phyloP scores from a whole-genome alignment of 2,329 filamentous ascomycete genomes.

The Sarocladium strictum region DNA sequence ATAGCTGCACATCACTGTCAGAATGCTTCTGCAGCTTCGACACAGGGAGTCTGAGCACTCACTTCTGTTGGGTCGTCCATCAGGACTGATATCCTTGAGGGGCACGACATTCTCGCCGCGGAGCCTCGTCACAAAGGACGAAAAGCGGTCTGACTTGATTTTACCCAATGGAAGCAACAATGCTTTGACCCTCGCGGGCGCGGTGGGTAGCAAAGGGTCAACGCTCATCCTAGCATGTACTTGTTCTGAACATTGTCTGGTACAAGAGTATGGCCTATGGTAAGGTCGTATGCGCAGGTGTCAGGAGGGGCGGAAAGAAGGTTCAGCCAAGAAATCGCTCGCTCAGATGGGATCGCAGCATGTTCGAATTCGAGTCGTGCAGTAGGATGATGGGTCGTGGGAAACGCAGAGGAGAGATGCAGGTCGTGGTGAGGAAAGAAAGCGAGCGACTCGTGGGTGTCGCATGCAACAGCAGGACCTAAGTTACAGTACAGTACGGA shows the following conservation, averaged over 20 bases:
- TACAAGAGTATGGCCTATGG: background rate
- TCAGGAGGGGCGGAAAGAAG: background rate
- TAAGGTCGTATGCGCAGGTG: background rate
- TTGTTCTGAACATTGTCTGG: conserved; percentile 26
- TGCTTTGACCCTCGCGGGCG: conserved; percentile 84
- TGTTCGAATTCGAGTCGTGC: background rate
- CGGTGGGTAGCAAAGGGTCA: conserved; percentile 85
- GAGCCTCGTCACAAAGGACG: conserved; percentile 70
- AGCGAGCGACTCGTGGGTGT: background rate
- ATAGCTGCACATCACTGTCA: conserved; percentile 54
- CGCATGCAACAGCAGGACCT: background rate
- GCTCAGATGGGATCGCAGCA: conserved; percentile 2
- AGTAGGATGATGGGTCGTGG: background rate
- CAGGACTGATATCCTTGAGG: conserved; percentile 79
- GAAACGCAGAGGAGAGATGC: background rate
- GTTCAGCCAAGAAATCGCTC: background rate
- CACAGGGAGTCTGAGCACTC: background rate
- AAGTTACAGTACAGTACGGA: no score
- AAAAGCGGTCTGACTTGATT: conserved; percentile 77
- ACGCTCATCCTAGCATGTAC: conserved; percentile 66
- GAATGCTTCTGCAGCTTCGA: background rate
- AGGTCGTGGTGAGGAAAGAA: background rate
- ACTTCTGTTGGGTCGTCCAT: conserved; percentile 82
- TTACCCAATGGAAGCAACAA: conserved; percentile 81
- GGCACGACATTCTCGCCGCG: conserved; percentile 75